Percentiles rank a stretch among this genome's conserved stretches.
These are phyloP conservation scores for Echria macrotheca DNA, from an alignment of 495 filamentous ascomycete species.

Conservation along the genomic window DNA sequence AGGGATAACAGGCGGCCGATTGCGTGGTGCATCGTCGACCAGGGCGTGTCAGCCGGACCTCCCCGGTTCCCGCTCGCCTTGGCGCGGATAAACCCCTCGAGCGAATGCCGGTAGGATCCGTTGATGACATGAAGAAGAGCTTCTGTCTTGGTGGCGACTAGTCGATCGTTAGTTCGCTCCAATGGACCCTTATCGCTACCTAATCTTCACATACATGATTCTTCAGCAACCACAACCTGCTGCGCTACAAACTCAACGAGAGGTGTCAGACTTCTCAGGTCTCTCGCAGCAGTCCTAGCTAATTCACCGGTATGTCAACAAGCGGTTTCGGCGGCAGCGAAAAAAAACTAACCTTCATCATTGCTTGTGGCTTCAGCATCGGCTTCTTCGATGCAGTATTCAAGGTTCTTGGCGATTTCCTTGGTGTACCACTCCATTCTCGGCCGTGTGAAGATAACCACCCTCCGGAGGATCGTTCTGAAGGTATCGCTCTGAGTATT, in stretches of 20 bases:
- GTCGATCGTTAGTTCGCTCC: no score
- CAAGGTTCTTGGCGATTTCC: neutral
- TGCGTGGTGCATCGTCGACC: slow-evolving; percentile 9
- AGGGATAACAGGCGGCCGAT: slow-evolving; percentile 15
- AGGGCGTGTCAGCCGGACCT: neutral
- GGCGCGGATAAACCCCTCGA: neutral
- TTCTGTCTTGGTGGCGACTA: neutral
- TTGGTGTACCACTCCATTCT: slow-evolving; percentile 7
- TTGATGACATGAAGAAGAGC: neutral
- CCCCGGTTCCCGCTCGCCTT: neutral
- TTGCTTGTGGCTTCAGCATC: neutral
- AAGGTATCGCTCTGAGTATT: no score
- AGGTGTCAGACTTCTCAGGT: no score
- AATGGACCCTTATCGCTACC: no score
- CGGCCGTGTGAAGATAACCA: slow-evolving; percentile 14
- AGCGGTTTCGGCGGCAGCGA: no score
- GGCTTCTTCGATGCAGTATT: slow-evolving; percentile 9
- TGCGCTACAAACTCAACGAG: no score
- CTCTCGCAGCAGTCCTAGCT: no score
- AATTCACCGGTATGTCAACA: no score
- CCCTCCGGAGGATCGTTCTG: no score
- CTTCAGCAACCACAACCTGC: no score
- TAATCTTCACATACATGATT: neutral
- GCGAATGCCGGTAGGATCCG: neutral
- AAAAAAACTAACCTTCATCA: slow-evolving; percentile 2